A percentile compares a stretch with the other conserved stretches of the same genome.
phyloP scores from a whole-genome alignment of 108 stramenopile species.

The Phaeodactylum tricornutum region DNA sequence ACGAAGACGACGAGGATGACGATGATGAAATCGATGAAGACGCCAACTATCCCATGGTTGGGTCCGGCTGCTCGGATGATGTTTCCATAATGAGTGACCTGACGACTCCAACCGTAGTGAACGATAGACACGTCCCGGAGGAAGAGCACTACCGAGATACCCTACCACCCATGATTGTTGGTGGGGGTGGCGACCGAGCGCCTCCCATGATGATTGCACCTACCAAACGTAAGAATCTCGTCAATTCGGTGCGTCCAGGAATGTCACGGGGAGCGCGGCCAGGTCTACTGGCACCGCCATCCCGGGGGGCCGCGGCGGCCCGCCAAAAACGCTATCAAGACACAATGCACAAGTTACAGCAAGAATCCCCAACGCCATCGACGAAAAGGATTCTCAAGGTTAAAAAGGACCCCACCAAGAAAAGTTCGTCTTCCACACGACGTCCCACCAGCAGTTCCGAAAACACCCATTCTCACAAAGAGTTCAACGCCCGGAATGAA shows the following conservation, averaged over 20 bases:
- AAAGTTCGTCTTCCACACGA: too few relatives aligned
- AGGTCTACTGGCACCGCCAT: neutral
- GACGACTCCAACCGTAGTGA: constrained; percentile 38
- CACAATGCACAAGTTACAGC: constrained; percentile 31
- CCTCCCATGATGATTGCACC: constrained; percentile 8
- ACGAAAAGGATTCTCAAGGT: too few relatives aligned
- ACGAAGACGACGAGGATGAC: constrained; percentile 2
- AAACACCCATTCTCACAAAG: too few relatives aligned
- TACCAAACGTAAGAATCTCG: constrained; percentile 29
- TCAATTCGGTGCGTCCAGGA: constrained; percentile 11
- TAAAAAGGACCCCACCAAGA: too few relatives aligned
- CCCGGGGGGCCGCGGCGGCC: constrained; percentile 37
- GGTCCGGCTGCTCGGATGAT: constrained; percentile 42
- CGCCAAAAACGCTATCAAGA: constrained; percentile 34
- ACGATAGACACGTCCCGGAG: constrained; percentile 15
- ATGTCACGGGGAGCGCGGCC: neutral
- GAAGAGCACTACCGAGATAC: constrained; percentile 42
- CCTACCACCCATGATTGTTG: constrained; percentile 22
- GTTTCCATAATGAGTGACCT: constrained; percentile 38
- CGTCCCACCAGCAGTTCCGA: too few relatives aligned
- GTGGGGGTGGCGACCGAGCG: constrained; percentile 9
- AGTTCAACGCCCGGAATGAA: too few relatives aligned
- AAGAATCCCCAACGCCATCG: too few relatives aligned
- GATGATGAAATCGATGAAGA: constrained; percentile 31
- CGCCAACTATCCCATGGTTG: constrained; percentile 53